phyloP scores from a whole-genome alignment of 805 yeast species.

The Myxozyma sirexii region DNA sequence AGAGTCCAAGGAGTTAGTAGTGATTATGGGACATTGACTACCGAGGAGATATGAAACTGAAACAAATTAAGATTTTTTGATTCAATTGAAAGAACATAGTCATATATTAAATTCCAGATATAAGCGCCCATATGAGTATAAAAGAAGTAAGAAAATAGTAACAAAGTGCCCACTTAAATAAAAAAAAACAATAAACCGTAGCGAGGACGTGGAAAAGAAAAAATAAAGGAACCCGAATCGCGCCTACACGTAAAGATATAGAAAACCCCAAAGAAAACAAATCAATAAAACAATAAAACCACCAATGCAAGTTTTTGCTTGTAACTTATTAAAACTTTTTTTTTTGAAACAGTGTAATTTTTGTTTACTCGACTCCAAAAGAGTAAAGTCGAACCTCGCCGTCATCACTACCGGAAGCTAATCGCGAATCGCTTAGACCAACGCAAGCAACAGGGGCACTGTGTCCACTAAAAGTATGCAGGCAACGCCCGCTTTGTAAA shows the following conservation, averaged over 20 bases:
- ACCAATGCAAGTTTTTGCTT: no score
- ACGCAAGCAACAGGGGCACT: constrained; percentile 61
- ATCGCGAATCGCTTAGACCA: constrained; percentile 82
- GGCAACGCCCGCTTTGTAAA: constrained; percentile 87
- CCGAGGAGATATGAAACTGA: no score
- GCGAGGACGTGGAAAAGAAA: no score
- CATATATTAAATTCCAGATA: not conserved
- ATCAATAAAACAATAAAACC: no score
- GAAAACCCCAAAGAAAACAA: no score
- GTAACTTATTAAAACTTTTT: no score
- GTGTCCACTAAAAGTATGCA: constrained; percentile 87
- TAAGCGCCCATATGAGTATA: not conserved
- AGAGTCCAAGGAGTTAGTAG: no score
- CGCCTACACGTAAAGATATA: no score
- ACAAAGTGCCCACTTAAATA: not conserved
- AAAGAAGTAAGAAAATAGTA: not conserved
- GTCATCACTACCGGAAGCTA: constrained; percentile 87
- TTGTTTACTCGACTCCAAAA: constrained; percentile 55
- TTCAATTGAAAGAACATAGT: not conserved
- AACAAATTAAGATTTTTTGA: no score
- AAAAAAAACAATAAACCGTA: not conserved
- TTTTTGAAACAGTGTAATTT: no score
- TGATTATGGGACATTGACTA: no score
- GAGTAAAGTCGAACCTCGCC: constrained; percentile 85
- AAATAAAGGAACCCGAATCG: no score